Percentiles rank a stretch among this genome's conserved stretches.
Evolutionary conservation across 306 rosid genomes (phyloP).

Genomic region (Heteromeles arbutifolia): DNA sequence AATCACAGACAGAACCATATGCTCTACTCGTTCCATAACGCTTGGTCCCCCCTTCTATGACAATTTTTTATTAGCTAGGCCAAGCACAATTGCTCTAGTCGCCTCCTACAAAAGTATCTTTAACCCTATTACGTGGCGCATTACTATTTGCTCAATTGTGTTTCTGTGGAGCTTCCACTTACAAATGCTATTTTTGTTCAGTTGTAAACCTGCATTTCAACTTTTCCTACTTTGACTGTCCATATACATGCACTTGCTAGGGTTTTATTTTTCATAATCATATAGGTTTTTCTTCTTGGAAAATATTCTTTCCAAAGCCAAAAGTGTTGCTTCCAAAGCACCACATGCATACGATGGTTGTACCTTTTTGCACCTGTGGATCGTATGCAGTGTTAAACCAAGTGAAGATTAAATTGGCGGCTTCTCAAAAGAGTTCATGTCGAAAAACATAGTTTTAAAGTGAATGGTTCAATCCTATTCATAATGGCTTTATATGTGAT

Average conservation of each 20-base stretch:
- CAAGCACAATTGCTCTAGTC: conserved; percentile 14
- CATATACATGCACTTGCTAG: not conserved
- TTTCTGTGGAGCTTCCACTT: not conserved
- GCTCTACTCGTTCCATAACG: conserved; percentile 27
- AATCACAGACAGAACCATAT: conserved; percentile 40
- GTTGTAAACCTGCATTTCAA: not conserved
- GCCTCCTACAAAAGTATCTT: conserved; percentile 1
- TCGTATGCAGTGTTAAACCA: too few species aligned
- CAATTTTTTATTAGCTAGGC: conserved; percentile 31
- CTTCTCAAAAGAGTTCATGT: too few species aligned
- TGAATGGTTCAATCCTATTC: too few species aligned
- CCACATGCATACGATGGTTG: not conserved
- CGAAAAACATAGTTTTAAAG: too few species aligned
- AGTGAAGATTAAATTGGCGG: too few species aligned
- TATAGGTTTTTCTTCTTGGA: not conserved
- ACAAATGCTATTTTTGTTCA: not conserved
- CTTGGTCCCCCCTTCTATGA: conserved; percentile 44
- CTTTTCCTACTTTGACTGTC: not conserved
- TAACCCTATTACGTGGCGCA: conserved; percentile 16
- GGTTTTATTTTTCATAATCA: not conserved
- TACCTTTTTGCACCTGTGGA: not conserved
- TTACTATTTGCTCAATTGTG: not conserved
- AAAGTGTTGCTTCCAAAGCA: not conserved
- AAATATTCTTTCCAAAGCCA: not conserved
- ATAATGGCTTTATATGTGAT: too few species aligned